These are phyloP conservation scores for Gossypium raimondii DNA, from an alignment of 345 rosid species.

Conservation along the genomic window DNA sequence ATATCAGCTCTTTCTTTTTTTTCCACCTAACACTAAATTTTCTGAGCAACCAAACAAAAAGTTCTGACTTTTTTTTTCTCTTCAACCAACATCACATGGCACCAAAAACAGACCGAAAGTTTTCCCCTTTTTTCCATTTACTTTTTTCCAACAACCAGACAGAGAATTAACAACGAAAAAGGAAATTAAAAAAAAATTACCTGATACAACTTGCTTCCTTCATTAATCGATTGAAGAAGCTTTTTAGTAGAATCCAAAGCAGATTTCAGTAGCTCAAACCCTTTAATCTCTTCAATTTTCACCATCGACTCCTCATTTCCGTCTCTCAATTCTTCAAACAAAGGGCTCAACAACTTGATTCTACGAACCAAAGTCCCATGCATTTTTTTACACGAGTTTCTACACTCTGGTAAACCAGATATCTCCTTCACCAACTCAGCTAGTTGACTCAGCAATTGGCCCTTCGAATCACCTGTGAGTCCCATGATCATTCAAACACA, in stretches of 20 bases:
- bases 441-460: slow-evolving; percentile 43
- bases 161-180: slow-evolving; percentile 3
- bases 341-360: slow-evolving; percentile 87
- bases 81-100: slow-evolving; percentile 2
- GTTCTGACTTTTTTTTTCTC: not conserved
- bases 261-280: slow-evolving; percentile 45
- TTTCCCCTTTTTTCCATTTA: not conserved
- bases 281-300: slow-evolving; percentile 35
- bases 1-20: not conserved
- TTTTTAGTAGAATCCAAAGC: slow-evolving; percentile 62
- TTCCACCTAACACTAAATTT: not conserved
- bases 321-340: slow-evolving; percentile 85
- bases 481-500: slow-evolving; percentile 32
- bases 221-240: slow-evolving; percentile 54
- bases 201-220: slow-evolving; percentile 85
- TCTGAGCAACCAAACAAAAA: slow-evolving; percentile 4
- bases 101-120: not conserved
- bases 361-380: slow-evolving; percentile 80
- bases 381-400: slow-evolving; percentile 53
- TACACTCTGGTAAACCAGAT: slow-evolving; percentile 57
- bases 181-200: slow-evolving; percentile 25
- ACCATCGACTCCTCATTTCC: slow-evolving; percentile 29
- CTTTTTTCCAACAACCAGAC: slow-evolving; percentile 23
- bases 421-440: slow-evolving; percentile 60
- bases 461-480: slow-evolving; percentile 28